These are phyloP conservation scores for Angomonas ambiguus DNA, from an alignment of 208 protist species.

Conservation along the genomic window DNA sequence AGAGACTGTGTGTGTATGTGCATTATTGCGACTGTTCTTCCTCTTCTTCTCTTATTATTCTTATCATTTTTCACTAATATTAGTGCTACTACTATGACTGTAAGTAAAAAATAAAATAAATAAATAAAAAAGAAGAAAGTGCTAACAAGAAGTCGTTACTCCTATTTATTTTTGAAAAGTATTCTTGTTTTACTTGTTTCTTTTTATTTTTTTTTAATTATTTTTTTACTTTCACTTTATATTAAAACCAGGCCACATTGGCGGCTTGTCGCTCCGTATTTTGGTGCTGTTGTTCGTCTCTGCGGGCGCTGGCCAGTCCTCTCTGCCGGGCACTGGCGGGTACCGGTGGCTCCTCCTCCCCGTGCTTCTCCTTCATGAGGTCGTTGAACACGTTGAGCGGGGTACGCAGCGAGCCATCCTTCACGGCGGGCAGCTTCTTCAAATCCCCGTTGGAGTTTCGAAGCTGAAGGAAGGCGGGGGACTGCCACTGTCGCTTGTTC, in stretches of 20 bases:
- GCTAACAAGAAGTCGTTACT: neutral
- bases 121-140: constrained; percentile 22
- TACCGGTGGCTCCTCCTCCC: constrained; percentile 30
- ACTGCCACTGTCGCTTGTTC: constrained; percentile 29
- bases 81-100: neutral
- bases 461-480: constrained; percentile 37
- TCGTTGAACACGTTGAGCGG: constrained; percentile 77
- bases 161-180: too few species aligned
- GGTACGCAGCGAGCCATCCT: constrained; percentile 60
- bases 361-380: constrained; percentile 50
- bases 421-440: constrained; percentile 47
- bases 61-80: constrained; percentile 4
- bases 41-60: constrained; percentile 1
- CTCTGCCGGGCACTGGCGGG: constrained; percentile 12
- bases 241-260: constrained; percentile 53
- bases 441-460: constrained; percentile 39
- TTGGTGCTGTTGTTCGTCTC: constrained; percentile 1
- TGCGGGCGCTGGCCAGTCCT: constrained; percentile 12
- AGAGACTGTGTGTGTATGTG: constrained; percentile 1
- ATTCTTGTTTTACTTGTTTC: neutral
- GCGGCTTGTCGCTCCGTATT: constrained; percentile 18
- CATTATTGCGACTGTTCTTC: neutral
- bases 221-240: constrained; percentile 5
- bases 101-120: neutral
- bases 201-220: constrained; percentile 8